A percentile compares a stretch with the other conserved stretches of the same genome.
Evolutionary conservation across 257 asterid species (phyloP).

Genomic region (Scutellaria barbata): DNA sequence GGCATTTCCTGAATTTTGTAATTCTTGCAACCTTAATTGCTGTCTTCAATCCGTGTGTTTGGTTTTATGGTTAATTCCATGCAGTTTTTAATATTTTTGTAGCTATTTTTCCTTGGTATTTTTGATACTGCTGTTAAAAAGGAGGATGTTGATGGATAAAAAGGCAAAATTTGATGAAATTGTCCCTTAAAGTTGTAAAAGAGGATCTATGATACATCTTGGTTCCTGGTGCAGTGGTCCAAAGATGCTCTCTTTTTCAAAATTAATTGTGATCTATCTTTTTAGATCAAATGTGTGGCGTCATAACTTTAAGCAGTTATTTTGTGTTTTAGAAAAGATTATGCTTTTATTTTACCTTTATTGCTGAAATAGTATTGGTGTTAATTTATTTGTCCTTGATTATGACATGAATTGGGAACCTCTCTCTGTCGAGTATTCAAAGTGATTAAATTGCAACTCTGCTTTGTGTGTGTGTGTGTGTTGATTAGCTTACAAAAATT

Average conservation of each 20-base stretch:
- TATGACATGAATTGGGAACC: not conserved
- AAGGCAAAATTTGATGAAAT: constrained; percentile 12
- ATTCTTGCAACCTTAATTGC: constrained; percentile 16
- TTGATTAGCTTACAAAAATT: no score
- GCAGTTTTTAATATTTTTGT: not conserved
- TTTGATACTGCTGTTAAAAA: not conserved
- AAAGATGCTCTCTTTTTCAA: constrained; percentile 13
- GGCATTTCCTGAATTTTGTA: not conserved
- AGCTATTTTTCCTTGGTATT: not conserved
- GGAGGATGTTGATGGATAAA: constrained; percentile 18
- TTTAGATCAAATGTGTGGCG: not conserved
- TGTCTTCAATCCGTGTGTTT: not conserved
- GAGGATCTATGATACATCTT: constrained; percentile 22
- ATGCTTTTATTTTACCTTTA: not conserved
- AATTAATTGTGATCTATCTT: not conserved
- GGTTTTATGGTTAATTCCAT: not conserved
- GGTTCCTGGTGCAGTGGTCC: constrained; percentile 29
- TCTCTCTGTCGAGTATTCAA: not conserved
- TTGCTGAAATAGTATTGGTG: not conserved
- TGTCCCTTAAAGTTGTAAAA: constrained; percentile 25
- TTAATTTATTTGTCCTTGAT: not conserved
- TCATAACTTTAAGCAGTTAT: not conserved
- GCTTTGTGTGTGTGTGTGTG: not conserved
- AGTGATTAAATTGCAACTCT: constrained; percentile 1
- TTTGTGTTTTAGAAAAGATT: not conserved